A percentile compares a stretch with the other conserved stretches of the same genome.
Conservation (phyloP, 1,284 basidiomycete species). For the Chalciporus piperatoides region DNA sequence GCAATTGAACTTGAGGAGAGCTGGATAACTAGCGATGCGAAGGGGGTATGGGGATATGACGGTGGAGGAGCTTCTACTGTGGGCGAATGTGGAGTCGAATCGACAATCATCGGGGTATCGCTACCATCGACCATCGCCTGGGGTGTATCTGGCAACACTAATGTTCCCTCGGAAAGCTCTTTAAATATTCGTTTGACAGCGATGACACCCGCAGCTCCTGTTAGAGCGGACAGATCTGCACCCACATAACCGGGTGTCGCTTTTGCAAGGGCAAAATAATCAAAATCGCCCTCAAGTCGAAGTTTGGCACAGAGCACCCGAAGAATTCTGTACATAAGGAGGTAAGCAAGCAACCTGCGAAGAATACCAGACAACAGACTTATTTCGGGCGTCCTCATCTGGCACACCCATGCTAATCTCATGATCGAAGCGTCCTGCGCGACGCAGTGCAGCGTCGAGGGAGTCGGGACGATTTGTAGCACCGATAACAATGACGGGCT, state of each 20-base stretch:
- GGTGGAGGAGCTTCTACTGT: conserved; percentile 12
- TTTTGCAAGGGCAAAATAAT: conserved; percentile 82
- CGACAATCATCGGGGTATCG: conserved; percentile 52
- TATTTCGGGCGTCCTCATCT: conserved; percentile 84
- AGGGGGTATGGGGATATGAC: conserved; percentile 32
- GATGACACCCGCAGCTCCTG: conserved; percentile 91
- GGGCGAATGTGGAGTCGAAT: conserved; percentile 32
- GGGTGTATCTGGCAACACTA: conserved; percentile 48
- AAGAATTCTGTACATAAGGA: conserved; percentile 58
- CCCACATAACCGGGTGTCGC: conserved; percentile 97
- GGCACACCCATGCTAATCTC: conserved; percentile 98
- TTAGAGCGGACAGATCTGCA: conserved; percentile 88
- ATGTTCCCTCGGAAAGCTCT: conserved; percentile 67
- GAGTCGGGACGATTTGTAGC: conserved; percentile 96
- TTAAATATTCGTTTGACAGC: conserved; percentile 97
- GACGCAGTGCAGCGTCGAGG: conserved; percentile 86
- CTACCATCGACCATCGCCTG: conserved; percentile 14
- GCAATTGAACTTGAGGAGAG: conserved; percentile 73
- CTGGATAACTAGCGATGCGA: conserved; percentile 40
- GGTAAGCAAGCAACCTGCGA: not conserved
- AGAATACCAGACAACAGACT: conserved; percentile 50
- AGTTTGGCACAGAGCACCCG: conserved; percentile 75
- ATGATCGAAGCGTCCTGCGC: conserved; percentile 95
- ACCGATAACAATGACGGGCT: conserved; percentile 92
- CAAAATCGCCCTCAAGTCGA: conserved; percentile 76